Base-by-base conservation (phyloP, 495 filamentous ascomycete genomes). In the Penicillium waksmanii region DNA sequence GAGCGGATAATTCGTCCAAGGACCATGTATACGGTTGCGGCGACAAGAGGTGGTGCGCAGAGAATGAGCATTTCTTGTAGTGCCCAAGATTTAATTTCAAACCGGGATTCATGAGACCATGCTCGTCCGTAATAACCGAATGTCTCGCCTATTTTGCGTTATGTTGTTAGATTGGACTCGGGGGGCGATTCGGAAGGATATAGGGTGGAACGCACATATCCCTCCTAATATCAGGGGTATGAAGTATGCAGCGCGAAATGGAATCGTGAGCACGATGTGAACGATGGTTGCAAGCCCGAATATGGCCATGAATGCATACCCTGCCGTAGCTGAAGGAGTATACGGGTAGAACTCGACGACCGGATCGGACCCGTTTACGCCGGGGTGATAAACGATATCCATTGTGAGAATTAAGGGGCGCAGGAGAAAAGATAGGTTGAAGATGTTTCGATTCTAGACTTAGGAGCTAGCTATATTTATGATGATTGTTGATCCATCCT, bases 11-110 rank as follows among this genome's bases (percentile, higher is more conserved):
- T 56, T 1, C 83, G 76, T 0, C 76, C 82, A 17, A 87, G 81
- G 18, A 79, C 71, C 82, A 85, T 87, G 72, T 86, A 87, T 23
- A 86, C 77, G 0, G 82, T 84, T 3, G 84, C 84, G 4, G 84
- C 77, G 57, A 81, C 72, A 35, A 85, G 69, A 0, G 80, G 81
- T 0, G 71, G 67, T 2, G 79, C 71, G 53, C 76, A 71, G n/a
- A 77, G 67, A 40, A 80, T 73, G 58, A 82, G 71, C 58, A 82
- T 72, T 48, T 77, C 68, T 51, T 82, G 77, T 9, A 79, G 60
- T 0, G 75, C 67, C 71, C 75, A 80, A 9, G 73, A 67, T 3
- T 52, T 47, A 56, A 75, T 68, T 9, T 64, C 53, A 8, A 58
- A 66, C 21, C 65, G 58, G 49, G 53, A 51, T 33, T 72, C 15